Evolutionary conservation across 2,329 filamentous ascomycete genomes (phyloP).

Genomic region (Talaromyces atroroseus): DNA sequence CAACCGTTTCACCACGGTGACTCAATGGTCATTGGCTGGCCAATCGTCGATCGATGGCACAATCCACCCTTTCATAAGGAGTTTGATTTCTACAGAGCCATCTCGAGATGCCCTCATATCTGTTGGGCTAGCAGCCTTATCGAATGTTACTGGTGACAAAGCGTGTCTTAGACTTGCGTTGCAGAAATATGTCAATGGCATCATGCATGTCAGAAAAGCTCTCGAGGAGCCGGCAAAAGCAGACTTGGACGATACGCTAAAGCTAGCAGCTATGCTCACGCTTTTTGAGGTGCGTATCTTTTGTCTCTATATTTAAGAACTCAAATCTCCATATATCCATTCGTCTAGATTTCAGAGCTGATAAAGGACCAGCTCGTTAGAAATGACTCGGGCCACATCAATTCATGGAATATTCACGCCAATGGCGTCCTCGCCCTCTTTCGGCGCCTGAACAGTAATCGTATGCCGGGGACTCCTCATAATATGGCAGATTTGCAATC

Average conservation of each 20-base stretch:
- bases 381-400: conserved; percentile 20
- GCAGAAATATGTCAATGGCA: conserved; percentile 19
- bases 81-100: conserved; percentile 8
- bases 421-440: background rate
- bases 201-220: conserved; percentile 16
- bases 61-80: conserved; percentile 8
- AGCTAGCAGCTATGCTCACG: background rate
- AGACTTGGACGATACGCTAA: background rate
- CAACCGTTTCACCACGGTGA: conserved; percentile 17
- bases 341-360: background rate
- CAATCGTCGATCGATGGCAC: background rate
- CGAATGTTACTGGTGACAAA: conserved; percentile 21
- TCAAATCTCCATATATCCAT: background rate
- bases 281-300: conserved; percentile 1
- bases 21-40: background rate
- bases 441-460: background rate
- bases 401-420: conserved; percentile 18
- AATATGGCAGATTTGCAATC: conserved; percentile 1
- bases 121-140: conserved; percentile 22
- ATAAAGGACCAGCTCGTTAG: conserved; percentile 13
- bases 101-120: conserved; percentile 21
- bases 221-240: conserved; percentile 15
- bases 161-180: conserved; percentile 16
- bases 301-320: background rate
- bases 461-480: background rate